Conservation (phyloP, 768 basidiomycete genomes). For the Tephrocybe sp. region DNA sequence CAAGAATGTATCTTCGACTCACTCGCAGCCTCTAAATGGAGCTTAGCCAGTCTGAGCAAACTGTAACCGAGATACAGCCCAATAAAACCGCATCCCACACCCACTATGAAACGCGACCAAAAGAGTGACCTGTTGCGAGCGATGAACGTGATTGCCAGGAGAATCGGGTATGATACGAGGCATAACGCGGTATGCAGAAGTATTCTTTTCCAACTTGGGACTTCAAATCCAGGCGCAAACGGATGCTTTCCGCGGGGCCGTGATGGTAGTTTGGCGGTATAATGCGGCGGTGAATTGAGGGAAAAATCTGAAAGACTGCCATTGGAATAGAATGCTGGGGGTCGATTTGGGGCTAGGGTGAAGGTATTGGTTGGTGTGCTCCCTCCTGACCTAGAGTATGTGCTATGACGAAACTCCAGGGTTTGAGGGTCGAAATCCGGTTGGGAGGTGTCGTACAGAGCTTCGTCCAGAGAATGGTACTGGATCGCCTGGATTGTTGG, state of each 20-base stretch:
- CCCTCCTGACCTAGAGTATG: not conserved
- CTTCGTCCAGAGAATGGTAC: slow-evolving; percentile 12
- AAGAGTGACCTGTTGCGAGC: slow-evolving; percentile 32
- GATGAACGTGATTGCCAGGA: slow-evolving; percentile 27
- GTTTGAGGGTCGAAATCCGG: slow-evolving; percentile 14
- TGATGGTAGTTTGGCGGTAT: slow-evolving; percentile 11
- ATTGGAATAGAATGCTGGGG: slow-evolving; percentile 1
- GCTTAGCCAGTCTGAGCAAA: slow-evolving; percentile 25
- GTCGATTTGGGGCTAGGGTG: slow-evolving; percentile 2
- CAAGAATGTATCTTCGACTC: slow-evolving; percentile 9
- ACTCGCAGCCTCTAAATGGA: slow-evolving; percentile 38
- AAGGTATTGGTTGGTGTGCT: slow-evolving; percentile 1
- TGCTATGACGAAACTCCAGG: not conserved
- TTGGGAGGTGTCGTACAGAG: slow-evolving; percentile 7
- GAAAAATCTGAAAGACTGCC: slow-evolving; percentile 6
- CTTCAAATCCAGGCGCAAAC: slow-evolving; percentile 28
- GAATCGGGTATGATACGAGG: slow-evolving; percentile 30
- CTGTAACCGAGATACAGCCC: slow-evolving; percentile 32
- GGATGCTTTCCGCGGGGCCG: slow-evolving; percentile 21
- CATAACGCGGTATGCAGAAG: slow-evolving; percentile 30
- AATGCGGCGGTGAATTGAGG: slow-evolving; percentile 11
- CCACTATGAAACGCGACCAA: slow-evolving; percentile 39
- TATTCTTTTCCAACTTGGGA: slow-evolving; percentile 30
- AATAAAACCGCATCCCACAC: slow-evolving; percentile 30
- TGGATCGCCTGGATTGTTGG: slow-evolving; percentile 3